These are phyloP conservation scores for Jacaranda mimosifolia DNA, from an alignment of 257 asterid genomes.

Conservation along the genomic window DNA sequence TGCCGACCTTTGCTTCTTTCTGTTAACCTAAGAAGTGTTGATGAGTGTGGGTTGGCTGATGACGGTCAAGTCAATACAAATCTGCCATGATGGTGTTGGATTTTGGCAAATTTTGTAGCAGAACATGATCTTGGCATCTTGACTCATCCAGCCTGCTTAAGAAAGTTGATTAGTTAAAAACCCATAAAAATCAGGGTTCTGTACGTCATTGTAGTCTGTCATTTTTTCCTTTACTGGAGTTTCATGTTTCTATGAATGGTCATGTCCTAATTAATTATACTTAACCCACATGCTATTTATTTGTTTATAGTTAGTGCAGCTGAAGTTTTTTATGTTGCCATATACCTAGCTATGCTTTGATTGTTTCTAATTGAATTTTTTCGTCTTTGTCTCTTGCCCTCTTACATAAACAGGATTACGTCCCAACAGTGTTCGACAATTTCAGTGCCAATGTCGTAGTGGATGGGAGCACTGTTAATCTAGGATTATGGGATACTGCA, in stretches of 20 bases:
- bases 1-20: background rate
- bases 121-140: background rate
- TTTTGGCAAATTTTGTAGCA: background rate
- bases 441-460: conserved; percentile 86
- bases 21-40: background rate
- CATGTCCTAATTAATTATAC: background rate
- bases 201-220: background rate
- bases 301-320: background rate
- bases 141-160: background rate
- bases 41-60: background rate
- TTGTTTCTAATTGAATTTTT: conserved; percentile 2
- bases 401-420: conserved; percentile 65
- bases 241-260: background rate
- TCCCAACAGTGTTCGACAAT: conserved; percentile 84
- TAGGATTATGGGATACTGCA: conserved; percentile 89
- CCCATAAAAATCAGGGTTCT: conserved; percentile 4
- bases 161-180: background rate
- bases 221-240: background rate
- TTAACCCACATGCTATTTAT: conserved; percentile 7
- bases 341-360: background rate
- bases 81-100: background rate
- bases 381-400: background rate
- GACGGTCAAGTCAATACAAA: background rate
- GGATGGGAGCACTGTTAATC: conserved; percentile 76
- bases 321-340: conserved; percentile 2